Percentiles rank a stretch among this genome's conserved stretches.
Evolutionary conservation across 129 eudicot species (phyloP).

Genomic region (Ambrosia trifida): DNA sequence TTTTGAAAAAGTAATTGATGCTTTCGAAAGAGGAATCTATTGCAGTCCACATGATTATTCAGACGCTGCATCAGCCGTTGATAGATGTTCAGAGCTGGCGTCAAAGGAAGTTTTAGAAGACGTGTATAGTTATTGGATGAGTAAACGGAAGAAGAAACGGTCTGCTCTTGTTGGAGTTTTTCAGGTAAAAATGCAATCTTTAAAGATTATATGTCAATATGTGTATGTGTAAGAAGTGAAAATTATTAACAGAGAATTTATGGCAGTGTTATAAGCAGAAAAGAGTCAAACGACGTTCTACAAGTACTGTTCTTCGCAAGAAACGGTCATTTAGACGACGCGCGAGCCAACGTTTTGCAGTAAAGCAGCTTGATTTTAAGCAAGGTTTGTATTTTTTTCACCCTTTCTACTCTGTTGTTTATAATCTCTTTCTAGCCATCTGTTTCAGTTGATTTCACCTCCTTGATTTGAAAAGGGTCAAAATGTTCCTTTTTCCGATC

Average conservation of each 20-base stretch:
- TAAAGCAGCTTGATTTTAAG: conserved; percentile 43
- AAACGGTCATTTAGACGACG: conserved; percentile 60
- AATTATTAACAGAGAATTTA: background rate
- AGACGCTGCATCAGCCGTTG: conserved; percentile 44
- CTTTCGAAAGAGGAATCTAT: conserved; percentile 73
- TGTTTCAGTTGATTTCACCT: conserved; percentile 1
- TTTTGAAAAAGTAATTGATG: conserved; percentile 72
- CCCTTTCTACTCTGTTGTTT: background rate
- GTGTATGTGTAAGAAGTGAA: background rate
- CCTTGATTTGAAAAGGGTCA: background rate
- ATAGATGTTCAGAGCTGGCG: conserved; percentile 43
- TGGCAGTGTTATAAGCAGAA: conserved; percentile 29
- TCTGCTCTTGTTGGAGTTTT: conserved; percentile 58
- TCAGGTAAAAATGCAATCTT: conserved; percentile 50
- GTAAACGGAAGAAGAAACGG: conserved; percentile 62
- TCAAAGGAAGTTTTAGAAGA: conserved; percentile 51
- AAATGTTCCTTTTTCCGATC: background rate
- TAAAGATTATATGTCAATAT: background rate
- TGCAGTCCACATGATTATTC: conserved; percentile 43
- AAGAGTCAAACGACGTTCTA: conserved; percentile 13
- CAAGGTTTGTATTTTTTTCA: conserved; percentile 38
- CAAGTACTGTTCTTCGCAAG: conserved; percentile 53
- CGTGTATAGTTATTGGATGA: conserved; percentile 65
- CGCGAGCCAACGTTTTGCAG: conserved; percentile 42
- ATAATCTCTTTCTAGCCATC: background rate